These are phyloP conservation scores for Oryza glaberrima DNA, from an alignment of 176 grass and related monocot species.

Conservation along the genomic window DNA sequence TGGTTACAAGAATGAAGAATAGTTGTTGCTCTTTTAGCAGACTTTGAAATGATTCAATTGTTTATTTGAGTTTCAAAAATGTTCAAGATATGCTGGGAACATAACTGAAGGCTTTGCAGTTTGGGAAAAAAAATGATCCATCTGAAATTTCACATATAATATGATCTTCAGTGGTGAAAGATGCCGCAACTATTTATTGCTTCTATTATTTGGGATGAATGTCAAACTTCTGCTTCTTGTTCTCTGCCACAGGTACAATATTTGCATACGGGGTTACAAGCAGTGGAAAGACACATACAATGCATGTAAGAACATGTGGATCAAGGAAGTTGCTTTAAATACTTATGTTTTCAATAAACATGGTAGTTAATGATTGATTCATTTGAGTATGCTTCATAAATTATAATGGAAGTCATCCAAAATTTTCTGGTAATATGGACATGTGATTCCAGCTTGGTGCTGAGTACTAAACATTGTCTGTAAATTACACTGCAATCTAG, in stretches of 20 bases:
- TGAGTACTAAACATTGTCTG: slow-evolving; percentile 14
- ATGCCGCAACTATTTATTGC: slow-evolving; percentile 2
- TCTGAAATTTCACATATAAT: not conserved
- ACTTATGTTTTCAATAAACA: not conserved
- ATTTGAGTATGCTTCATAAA: not conserved
- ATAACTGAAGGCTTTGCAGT: not conserved
- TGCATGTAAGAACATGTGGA: slow-evolving; percentile 71
- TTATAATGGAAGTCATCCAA: not conserved
- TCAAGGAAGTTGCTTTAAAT: slow-evolving; percentile 12
- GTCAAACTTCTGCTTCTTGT: slow-evolving; percentile 25
- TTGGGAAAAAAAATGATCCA: not conserved
- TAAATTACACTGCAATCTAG: slow-evolving; percentile 5
- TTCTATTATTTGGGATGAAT: slow-evolving; percentile 6
- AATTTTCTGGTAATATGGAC: slow-evolving; percentile 3
- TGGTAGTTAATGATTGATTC: not conserved
- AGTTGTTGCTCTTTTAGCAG: slow-evolving; percentile 6
- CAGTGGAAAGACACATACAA: slow-evolving; percentile 90
- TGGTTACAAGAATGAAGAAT: not conserved
- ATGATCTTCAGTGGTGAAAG: not conserved
- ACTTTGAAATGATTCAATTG: not conserved
- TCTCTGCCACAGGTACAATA: slow-evolving; percentile 68
- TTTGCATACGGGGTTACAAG: slow-evolving; percentile 93
- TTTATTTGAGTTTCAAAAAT: slow-evolving; percentile 13
- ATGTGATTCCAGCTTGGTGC: not conserved
- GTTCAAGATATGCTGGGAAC: not conserved